These are phyloP conservation scores for Annona cherimola DNA, from an alignment of 164 flowering plant species.

Conservation along the genomic window DNA sequence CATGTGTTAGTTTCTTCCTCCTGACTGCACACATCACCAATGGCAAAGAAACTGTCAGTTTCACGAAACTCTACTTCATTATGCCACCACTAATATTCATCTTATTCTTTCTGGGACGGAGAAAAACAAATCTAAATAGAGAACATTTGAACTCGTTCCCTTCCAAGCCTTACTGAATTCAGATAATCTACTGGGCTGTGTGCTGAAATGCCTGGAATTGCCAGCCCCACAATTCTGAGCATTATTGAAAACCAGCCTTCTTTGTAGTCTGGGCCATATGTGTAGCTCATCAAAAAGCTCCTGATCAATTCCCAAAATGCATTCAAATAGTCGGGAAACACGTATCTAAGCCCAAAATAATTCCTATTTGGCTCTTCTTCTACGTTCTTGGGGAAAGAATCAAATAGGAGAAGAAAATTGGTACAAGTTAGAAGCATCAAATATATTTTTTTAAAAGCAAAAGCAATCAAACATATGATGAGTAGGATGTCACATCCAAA, in stretches of 20 bases:
- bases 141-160: slow-evolving; percentile 9
- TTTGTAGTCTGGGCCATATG: slow-evolving; percentile 40
- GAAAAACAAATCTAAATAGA: slow-evolving; percentile 4
- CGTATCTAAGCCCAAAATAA: slow-evolving; percentile 48
- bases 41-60: background rate
- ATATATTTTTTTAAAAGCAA: background rate
- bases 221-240: slow-evolving; percentile 43
- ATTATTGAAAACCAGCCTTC: slow-evolving; percentile 43
- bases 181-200: slow-evolving; percentile 59
- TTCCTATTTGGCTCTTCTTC: slow-evolving; percentile 71
- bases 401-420: background rate
- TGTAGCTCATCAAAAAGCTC: slow-evolving; percentile 38
- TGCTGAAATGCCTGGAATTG: slow-evolving; percentile 61
- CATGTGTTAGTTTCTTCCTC: background rate
- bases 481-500: background rate
- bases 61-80: background rate
- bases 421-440: background rate
- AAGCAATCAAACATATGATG: background rate
- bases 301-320: slow-evolving; percentile 67
- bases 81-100: background rate
- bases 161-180: slow-evolving; percentile 45
- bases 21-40: background rate
- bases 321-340: slow-evolving; percentile 42
- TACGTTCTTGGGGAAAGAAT: slow-evolving; percentile 27
- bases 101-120: background rate